Percentiles rank a stretch among this genome's conserved stretches.
Evolutionary conservation across 192 early-diverging fungal species (phyloP).

Genomic region (Jimgerdemannia lactiflua): DNA sequence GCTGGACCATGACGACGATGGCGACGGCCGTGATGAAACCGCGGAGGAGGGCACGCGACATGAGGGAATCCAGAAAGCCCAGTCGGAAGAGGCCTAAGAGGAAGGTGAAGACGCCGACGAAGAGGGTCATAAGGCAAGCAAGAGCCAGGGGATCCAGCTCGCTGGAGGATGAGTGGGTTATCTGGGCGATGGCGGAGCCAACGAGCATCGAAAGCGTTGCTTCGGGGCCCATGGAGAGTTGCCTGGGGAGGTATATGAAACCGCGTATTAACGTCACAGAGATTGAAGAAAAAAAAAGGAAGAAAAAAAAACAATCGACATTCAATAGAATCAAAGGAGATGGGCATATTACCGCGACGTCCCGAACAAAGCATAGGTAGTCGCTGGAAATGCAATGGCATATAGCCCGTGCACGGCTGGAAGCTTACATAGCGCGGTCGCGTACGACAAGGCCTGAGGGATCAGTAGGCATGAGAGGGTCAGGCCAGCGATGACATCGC

Average conservation of each 20-base stretch:
- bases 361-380: slow-evolving; percentile 89
- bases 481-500: slow-evolving; percentile 83
- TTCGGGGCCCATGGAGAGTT: slow-evolving; percentile 95
- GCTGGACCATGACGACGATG: slow-evolving; percentile 88
- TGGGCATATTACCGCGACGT: slow-evolving; percentile 71
- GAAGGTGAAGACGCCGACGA: slow-evolving; percentile 93
- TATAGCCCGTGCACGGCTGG: slow-evolving; percentile 90
- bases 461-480: slow-evolving; percentile 75
- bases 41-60: slow-evolving; percentile 88
- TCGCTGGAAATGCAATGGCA: slow-evolving; percentile 75
- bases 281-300: no score
- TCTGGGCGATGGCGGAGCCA: slow-evolving; percentile 57
- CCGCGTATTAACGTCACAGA: no score
- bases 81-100: slow-evolving; percentile 92
- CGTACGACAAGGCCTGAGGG: slow-evolving; percentile 84
- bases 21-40: slow-evolving; percentile 97
- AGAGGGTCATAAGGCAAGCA: slow-evolving; percentile 71
- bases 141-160: slow-evolving; percentile 52
- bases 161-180: slow-evolving; percentile 43
- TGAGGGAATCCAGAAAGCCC: slow-evolving; percentile 96
- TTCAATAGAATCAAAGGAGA: no score
- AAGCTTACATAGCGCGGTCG: slow-evolving; percentile 79
- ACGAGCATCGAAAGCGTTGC: slow-evolving; percentile 88
- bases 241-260: slow-evolving; percentile 34
- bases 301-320: no score